Percentiles rank a stretch among this genome's conserved stretches.
These are phyloP conservation scores for Pythium grandisporangium DNA, from an alignment of 352 stramenopile genomes.

Conservation along the genomic window DNA sequence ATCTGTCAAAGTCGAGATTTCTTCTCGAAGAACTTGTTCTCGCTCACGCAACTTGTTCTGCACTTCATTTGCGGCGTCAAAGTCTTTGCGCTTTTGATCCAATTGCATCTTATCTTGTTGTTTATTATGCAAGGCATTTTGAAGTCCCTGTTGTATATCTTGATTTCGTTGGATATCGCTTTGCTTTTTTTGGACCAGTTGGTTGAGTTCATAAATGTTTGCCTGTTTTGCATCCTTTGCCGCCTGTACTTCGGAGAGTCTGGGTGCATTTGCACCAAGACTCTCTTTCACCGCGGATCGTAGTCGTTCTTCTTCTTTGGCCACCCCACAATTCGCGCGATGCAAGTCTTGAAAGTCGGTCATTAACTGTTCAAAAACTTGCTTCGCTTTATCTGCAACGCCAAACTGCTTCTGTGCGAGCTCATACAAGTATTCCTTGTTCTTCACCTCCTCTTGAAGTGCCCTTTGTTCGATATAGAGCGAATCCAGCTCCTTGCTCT, in stretches of 20 bases:
- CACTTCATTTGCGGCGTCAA: slow-evolving; percentile 31
- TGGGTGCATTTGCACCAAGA: slow-evolving; percentile 22
- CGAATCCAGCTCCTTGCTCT: slow-evolving; percentile 31
- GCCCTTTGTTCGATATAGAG: slow-evolving; percentile 31
- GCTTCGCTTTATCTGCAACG: slow-evolving; percentile 19
- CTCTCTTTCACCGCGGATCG: slow-evolving; percentile 13
- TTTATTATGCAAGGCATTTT: slow-evolving; percentile 24
- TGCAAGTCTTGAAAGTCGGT: slow-evolving; percentile 26
- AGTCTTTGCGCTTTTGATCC: slow-evolving; percentile 38
- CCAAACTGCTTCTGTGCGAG: slow-evolving; percentile 19
- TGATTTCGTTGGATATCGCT: slow-evolving; percentile 31
- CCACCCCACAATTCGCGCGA: slow-evolving; percentile 14
- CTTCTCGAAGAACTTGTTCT: slow-evolving; percentile 49
- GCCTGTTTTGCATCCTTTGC: slow-evolving; percentile 38
- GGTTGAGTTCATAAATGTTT: slow-evolving; percentile 35
- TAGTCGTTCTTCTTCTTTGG: slow-evolving; percentile 27
- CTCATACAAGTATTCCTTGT: slow-evolving; percentile 18
- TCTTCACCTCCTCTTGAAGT: slow-evolving; percentile 43
- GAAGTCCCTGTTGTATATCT: slow-evolving; percentile 33
- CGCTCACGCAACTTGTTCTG: slow-evolving; percentile 40
- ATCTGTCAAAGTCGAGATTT: slow-evolving; percentile 21
- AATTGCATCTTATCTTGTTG: slow-evolving; percentile 38
- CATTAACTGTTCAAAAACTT: slow-evolving; percentile 21
- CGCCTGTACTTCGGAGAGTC: slow-evolving; percentile 28
- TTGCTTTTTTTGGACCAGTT: slow-evolving; percentile 47